These are phyloP conservation scores for Tetrapisispora arboricola DNA, from an alignment of 805 yeast species.

Conservation along the genomic window DNA sequence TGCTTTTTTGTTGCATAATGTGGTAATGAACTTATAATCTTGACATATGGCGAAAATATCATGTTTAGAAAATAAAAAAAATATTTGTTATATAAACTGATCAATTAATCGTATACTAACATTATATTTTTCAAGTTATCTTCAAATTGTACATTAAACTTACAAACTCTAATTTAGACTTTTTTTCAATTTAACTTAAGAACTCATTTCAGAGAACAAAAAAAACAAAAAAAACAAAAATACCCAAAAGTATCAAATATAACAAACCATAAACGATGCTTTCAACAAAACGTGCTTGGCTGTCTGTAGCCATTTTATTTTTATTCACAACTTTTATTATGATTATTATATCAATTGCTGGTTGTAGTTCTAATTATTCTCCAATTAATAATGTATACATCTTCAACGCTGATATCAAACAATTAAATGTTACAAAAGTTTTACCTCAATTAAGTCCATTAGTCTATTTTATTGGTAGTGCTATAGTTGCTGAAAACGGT, in stretches of 20 bases:
- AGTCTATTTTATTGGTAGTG: conserved; percentile 19
- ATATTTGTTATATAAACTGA: too few species aligned
- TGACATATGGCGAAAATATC: too few species aligned
- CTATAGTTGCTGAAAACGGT: conserved; percentile 18
- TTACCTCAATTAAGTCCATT: conserved; percentile 24
- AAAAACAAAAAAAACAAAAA: background rate
- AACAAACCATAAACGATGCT: background rate
- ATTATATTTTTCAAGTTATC: too few species aligned
- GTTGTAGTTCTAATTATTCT: conserved; percentile 23
- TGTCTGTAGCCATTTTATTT: conserved; percentile 11
- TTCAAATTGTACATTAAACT: too few species aligned
- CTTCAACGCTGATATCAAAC: conserved; percentile 26
- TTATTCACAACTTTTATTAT: conserved; percentile 21
- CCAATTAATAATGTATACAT: conserved; percentile 25
- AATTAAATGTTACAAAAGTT: conserved; percentile 27
- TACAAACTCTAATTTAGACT: too few species aligned
- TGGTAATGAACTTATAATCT: too few species aligned
- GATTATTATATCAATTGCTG: conserved; percentile 25
- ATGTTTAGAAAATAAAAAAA: too few species aligned
- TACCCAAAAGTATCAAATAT: background rate
- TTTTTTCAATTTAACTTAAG: too few species aligned
- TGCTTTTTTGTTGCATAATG: too few species aligned
- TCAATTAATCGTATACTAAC: too few species aligned
- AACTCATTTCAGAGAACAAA: background rate
- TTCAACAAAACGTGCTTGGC: conserved; percentile 1